Conservation (phyloP, 495 filamentous ascomycete species). For the Viridothelium virens region DNA sequence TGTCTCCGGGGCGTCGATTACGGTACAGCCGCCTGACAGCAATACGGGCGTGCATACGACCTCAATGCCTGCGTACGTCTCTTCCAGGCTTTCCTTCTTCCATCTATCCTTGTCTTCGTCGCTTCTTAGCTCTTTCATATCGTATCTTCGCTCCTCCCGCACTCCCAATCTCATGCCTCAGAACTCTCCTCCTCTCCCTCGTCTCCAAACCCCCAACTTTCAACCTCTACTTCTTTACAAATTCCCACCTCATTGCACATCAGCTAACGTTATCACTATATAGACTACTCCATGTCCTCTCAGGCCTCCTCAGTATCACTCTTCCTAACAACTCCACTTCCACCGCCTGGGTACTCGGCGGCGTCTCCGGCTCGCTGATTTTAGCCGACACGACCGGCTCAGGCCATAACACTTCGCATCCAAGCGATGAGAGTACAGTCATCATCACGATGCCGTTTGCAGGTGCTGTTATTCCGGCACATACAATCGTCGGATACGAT, state of each 20-base stretch:
- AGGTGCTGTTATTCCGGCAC: background rate
- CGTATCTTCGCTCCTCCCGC: background rate
- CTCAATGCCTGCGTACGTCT: background rate
- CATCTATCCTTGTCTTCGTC: background rate
- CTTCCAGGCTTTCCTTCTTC: background rate
- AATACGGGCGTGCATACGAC: background rate
- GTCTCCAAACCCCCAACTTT: background rate
- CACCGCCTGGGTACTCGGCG: background rate
- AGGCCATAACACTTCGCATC: background rate
- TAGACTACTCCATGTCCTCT: slow-evolving; percentile 1
- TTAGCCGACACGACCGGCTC: slow-evolving; percentile 1
- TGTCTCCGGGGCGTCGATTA: background rate
- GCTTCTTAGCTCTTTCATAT: background rate
- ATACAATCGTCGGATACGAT: background rate
- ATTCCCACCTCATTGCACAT: background rate
- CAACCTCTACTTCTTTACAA: background rate
- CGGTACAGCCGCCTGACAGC: background rate
- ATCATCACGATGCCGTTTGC: background rate
- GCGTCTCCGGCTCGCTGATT: background rate
- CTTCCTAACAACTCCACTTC: slow-evolving; percentile 6
- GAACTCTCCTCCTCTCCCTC: background rate
- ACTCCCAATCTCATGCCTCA: background rate
- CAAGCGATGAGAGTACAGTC: slow-evolving; percentile 4
- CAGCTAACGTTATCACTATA: background rate
- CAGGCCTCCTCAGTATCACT: background rate